phyloP scores from a whole-genome alignment of 208 protist species.

The Trypanosoma conorhini region DNA sequence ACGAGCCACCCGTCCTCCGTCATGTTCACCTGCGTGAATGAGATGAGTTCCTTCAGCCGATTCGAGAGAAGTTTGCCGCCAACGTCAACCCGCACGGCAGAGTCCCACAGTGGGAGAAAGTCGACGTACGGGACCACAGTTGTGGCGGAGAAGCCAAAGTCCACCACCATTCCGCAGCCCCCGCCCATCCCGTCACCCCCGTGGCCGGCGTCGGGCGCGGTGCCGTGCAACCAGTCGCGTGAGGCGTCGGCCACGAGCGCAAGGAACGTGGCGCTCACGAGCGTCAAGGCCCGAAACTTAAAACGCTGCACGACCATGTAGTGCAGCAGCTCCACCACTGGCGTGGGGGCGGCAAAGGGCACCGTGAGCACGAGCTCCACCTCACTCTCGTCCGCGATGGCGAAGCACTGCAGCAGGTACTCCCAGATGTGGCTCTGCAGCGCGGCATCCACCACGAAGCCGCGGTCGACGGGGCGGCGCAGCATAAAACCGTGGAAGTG shows the following conservation, averaged over 20 bases:
- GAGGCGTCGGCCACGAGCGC: constrained; percentile 40
- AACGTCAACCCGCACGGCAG: constrained; percentile 65
- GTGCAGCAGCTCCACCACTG: constrained; percentile 47
- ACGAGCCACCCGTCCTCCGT: constrained; percentile 82
- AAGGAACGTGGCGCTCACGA: constrained; percentile 69
- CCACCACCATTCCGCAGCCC: constrained; percentile 58
- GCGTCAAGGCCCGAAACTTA: constrained; percentile 61
- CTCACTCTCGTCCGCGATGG: constrained; percentile 54
- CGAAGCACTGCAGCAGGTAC: constrained; percentile 67
- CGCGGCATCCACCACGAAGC: constrained; percentile 70
- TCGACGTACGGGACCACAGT: constrained; percentile 77
- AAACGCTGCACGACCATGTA: constrained; percentile 60
- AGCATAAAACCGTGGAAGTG: constrained; percentile 84
- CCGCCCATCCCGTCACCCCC: neutral
- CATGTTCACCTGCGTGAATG: constrained; percentile 78
- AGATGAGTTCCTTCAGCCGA: constrained; percentile 74
- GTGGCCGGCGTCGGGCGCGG: neutral
- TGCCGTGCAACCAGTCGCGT: constrained; percentile 12
- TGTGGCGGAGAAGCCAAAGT: constrained; percentile 78
- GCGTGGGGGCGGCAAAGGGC: constrained; percentile 60
- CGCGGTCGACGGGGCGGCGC: constrained; percentile 73
- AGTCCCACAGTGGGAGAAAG: constrained; percentile 57
- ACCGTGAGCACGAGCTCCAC: constrained; percentile 76
- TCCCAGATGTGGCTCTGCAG: constrained; percentile 80
- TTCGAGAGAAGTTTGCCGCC: constrained; percentile 84